phyloP scores from a whole-genome alignment of 2,329 filamentous ascomycete species.

The Hypomyces perniciosus region DNA sequence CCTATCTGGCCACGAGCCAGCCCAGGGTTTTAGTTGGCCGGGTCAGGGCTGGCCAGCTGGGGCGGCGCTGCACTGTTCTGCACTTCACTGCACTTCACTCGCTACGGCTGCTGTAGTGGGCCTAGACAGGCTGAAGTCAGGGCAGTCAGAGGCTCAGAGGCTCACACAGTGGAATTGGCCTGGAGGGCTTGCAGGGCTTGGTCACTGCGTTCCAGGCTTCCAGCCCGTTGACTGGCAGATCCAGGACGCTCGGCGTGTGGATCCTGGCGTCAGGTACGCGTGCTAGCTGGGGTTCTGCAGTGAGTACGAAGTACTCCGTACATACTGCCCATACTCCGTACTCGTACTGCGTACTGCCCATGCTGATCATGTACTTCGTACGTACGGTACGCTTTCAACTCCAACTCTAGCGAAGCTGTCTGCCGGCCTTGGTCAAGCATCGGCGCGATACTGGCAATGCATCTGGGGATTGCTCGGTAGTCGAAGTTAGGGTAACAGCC shows the following conservation, averaged over 20 bases:
- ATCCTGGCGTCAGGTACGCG: conserved; percentile 8
- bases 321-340: background rate
- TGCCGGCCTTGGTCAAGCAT: too few species aligned
- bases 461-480: too few species aligned
- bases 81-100: background rate
- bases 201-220: conserved; percentile 5
- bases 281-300: background rate
- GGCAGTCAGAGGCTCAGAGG: background rate
- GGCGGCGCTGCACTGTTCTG: background rate
- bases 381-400: too few species aligned
- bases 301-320: background rate
- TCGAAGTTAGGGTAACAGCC: too few species aligned
- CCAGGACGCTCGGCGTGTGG: background rate
- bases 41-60: background rate
- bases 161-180: background rate
- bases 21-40: background rate
- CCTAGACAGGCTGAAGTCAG: background rate
- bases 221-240: conserved; percentile 15
- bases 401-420: too few species aligned
- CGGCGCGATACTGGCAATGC: too few species aligned
- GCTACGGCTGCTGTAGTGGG: background rate
- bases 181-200: background rate
- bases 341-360: background rate
- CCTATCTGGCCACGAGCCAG: background rate
- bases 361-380: background rate